Evolutionary conservation across 768 basidiomycete species (phyloP).

Genomic region (Solioccasus polychromus): DNA sequence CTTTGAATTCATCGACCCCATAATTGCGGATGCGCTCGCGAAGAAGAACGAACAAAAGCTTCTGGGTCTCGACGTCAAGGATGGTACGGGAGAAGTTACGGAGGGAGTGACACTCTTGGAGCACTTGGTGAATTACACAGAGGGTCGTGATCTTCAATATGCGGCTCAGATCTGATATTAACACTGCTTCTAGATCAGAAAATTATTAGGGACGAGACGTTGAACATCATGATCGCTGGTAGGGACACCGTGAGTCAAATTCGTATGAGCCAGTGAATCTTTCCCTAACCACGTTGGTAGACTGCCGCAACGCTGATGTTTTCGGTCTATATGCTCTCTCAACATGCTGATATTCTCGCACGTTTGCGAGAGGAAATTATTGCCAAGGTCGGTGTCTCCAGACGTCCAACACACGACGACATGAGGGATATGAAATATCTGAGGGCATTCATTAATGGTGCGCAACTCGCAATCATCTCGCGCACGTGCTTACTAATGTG

Average conservation of each 20-base stretch:
- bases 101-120: not conserved
- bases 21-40: constrained; percentile 40
- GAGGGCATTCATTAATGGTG: constrained; percentile 64
- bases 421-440: constrained; percentile 63
- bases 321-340: constrained; percentile 45
- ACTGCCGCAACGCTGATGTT: constrained; percentile 37
- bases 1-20: constrained; percentile 46
- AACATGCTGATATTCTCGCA: constrained; percentile 44
- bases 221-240: constrained; percentile 32
- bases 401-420: constrained; percentile 52
- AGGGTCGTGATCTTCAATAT: constrained; percentile 4
- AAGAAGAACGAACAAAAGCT: constrained; percentile 28
- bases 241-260: constrained; percentile 42
- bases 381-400: constrained; percentile 44
- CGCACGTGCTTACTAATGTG: not conserved
- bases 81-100: not conserved
- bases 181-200: constrained; percentile 16
- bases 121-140: not conserved
- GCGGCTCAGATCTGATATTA: not conserved
- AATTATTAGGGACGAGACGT: constrained; percentile 22
- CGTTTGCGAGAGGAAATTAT: constrained; percentile 59
- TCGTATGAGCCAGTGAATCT: not conserved
- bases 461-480: not conserved
- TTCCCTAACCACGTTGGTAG: not conserved
- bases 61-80: constrained; percentile 1